These are phyloP conservation scores for Cutaneotrichosporon sp. DNA, from an alignment of 1,284 basidiomycete genomes.

Conservation along the genomic window DNA sequence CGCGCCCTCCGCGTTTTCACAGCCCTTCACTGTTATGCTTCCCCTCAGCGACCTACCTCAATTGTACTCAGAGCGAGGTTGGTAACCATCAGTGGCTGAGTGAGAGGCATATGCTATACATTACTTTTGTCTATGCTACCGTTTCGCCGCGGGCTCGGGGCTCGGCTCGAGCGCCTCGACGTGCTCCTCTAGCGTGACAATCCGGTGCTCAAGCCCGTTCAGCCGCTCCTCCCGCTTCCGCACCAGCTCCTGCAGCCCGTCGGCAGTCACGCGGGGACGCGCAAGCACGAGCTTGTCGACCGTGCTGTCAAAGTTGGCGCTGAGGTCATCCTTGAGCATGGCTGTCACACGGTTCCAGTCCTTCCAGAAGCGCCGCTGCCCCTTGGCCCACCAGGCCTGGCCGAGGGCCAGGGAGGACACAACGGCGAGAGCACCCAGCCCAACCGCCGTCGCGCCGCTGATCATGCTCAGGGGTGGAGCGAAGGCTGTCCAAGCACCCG, in stretches of 20 bases:
- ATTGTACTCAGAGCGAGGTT: too few relatives aligned
- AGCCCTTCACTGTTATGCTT: too few relatives aligned
- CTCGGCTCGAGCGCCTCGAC: conserved; percentile 3
- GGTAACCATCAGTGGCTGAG: too few relatives aligned
- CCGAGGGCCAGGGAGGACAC: conserved; percentile 65
- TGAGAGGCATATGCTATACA: conserved; percentile 4
- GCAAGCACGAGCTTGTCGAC: conserved; percentile 45
- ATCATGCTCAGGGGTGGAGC: conserved; percentile 37
- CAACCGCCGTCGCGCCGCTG: conserved; percentile 59
- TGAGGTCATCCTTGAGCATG: conserved; percentile 71
- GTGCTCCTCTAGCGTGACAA: conserved; percentile 53
- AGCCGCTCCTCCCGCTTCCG: conserved; percentile 56
- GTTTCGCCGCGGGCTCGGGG: not conserved
- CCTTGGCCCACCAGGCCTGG: conserved; percentile 69
- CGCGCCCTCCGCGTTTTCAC: too few relatives aligned
- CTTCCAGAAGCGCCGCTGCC: conserved; percentile 69
- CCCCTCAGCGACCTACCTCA: too few relatives aligned
- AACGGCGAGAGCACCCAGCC: conserved; percentile 62
- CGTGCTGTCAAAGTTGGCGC: conserved; percentile 59
- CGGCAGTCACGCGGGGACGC: conserved; percentile 40
- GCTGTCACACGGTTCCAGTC: conserved; percentile 70
- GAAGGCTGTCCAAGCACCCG: conserved; percentile 52
- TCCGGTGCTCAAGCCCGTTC: conserved; percentile 55
- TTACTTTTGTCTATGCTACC: conserved; percentile 2
- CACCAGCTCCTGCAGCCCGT: conserved; percentile 58